phyloP scores from a whole-genome alignment of 305 asterid species.

The Solanum hybrid region DNA sequence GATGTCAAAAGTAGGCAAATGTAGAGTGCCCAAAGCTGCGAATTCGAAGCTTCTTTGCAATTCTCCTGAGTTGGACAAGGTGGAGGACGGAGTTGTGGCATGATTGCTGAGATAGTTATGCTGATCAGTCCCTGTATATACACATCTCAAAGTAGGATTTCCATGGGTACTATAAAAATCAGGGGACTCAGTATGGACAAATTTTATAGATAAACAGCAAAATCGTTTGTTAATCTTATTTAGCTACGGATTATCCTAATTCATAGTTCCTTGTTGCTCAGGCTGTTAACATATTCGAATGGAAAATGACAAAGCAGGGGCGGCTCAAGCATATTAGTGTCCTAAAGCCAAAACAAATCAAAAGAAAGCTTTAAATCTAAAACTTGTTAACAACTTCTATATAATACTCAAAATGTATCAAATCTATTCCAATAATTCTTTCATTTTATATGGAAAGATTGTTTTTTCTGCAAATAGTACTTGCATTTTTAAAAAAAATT shows the following conservation, averaged over 20 bases:
- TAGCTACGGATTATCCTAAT: neutral
- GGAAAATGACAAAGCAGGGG: neutral
- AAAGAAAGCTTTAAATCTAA: neutral
- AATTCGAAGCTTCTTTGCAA: constrained; percentile 53
- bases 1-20: constrained; percentile 49
- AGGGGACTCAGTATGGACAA: neutral
- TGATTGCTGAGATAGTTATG: constrained; percentile 50
- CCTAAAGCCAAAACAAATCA: neutral
- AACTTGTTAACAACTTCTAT: neutral
- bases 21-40: constrained; percentile 59
- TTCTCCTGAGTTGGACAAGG: constrained; percentile 60
- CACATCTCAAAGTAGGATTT: neutral
- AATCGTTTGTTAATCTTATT: neutral
- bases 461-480: neutral
- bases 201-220: neutral
- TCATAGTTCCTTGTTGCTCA: neutral
- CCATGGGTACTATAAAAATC: neutral
- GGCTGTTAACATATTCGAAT: neutral
- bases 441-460: too few relatives aligned
- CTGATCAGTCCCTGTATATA: constrained; percentile 49
- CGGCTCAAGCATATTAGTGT: neutral
- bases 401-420: neutral
- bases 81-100: constrained; percentile 65
- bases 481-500: neutral
- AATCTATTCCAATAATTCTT: neutral